Evolutionary conservation across 2,329 filamentous ascomycete genomes (phyloP), one percentile per base, ranked within the genome.

Genomic region (Colletotrichum sp.): DNA sequence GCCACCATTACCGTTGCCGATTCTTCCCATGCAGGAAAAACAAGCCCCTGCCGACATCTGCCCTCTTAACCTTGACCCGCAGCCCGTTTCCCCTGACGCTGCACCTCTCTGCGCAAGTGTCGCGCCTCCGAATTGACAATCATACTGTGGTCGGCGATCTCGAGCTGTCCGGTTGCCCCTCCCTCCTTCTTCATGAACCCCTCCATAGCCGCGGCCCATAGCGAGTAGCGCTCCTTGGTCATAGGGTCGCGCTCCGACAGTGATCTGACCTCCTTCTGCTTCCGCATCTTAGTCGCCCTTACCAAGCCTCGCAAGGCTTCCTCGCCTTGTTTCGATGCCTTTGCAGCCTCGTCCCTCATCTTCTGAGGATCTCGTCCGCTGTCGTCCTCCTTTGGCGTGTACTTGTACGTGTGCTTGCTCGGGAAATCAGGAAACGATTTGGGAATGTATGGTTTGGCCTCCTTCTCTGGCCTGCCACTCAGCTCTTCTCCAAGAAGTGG

Each of bases 121-220:
- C 84, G 82, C 68, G 85, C 85, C 30, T 91, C 89, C 3, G 90
- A 87, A 77, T 93, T 92, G 39, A 93, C 91, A 81, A 93, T 91
- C 86, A 92, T 92, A 80, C 91, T 93, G 78, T 92, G 88, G 74
- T 93, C 91, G 4, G 91, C 90, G 79, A 90, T 90, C 78, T 92
- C 90, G 21, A 86, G 82, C 57, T 86, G 82, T 32, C 85, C 85
- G 16, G 82, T 82, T 36, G 83, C 76, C 71, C 84, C 79, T 68
- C 82, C 79, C 69, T 81, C 80, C 24, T 83, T 82, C 64, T 86
- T 83, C 74, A 92, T 86, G 60, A 93, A 86, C 55, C 89, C 87
- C 67, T 88, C 87, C 91, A 93, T 93, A 1, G 90, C 88, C 15
- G 85, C 82, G 82, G 93, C 91, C 92, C 92, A 93, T 6, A 92